Conservation (phyloP, 1,284 basidiomycete species). For the Agroathelia rolfsii region DNA sequence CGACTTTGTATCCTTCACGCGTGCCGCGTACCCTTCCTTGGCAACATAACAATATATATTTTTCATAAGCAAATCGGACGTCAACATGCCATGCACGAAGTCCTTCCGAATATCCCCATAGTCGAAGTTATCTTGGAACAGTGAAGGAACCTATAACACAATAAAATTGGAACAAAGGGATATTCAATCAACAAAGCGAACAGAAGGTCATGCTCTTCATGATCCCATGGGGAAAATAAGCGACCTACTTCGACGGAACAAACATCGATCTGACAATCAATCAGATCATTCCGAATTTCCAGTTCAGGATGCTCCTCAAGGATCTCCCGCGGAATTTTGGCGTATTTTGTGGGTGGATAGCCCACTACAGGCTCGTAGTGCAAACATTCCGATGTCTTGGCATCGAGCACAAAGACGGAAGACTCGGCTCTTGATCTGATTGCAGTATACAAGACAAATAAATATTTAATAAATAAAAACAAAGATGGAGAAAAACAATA, state of each 20-base stretch:
- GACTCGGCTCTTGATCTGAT: conserved; percentile 58
- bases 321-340: conserved; percentile 61
- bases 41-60: conserved; percentile 87
- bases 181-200: no score
- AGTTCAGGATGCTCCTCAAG: conserved; percentile 61
- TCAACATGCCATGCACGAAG: conserved; percentile 94
- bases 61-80: conserved; percentile 91
- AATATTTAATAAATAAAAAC: conserved; percentile 7
- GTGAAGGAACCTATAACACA: conserved; percentile 70
- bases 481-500: conserved; percentile 11
- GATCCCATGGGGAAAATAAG: conserved; percentile 3
- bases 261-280: conserved; percentile 85
- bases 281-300: conserved; percentile 78
- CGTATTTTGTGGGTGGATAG: conserved; percentile 48
- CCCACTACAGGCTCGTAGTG: conserved; percentile 69
- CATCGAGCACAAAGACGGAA: conserved; percentile 65
- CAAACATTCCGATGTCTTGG: conserved; percentile 67
- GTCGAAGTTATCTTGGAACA: conserved; percentile 99
- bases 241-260: conserved; percentile 77
- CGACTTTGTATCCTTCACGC: conserved; percentile 81
- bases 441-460: conserved; percentile 9
- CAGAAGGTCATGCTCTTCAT: conserved; percentile 7
- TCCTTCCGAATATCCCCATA: conserved; percentile 87
- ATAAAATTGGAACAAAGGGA: conserved; percentile 1
- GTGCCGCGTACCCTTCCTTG: conserved; percentile 79